These are phyloP conservation scores for Penicillium arizonense DNA, from an alignment of 495 filamentous ascomycete species.

Conservation along the genomic window DNA sequence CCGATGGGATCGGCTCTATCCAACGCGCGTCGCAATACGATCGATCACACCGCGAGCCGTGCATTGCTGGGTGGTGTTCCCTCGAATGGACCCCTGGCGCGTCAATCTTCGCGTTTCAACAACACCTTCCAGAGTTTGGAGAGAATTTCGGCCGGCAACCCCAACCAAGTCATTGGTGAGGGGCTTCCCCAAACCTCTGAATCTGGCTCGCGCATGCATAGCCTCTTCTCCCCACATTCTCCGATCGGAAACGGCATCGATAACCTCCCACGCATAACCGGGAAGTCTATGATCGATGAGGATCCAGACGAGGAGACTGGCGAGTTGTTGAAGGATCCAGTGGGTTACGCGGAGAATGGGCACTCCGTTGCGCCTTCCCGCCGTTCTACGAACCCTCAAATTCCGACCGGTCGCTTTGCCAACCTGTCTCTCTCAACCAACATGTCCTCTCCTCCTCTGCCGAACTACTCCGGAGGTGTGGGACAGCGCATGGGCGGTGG, in stretches of 20 bases:
- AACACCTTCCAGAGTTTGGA: slow-evolving; percentile 73
- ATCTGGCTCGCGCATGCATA: slow-evolving; percentile 62
- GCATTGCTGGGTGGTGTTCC: slow-evolving; percentile 54
- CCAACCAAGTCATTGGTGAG: slow-evolving; percentile 50
- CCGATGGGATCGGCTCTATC: slow-evolving; percentile 39
- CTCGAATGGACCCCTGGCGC: slow-evolving; percentile 54
- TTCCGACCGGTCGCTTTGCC: slow-evolving; percentile 69
- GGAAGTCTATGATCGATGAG: slow-evolving; percentile 83
- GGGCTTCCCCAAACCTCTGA: slow-evolving; percentile 61
- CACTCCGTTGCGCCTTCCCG: slow-evolving; percentile 46
- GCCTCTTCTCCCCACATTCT: slow-evolving; percentile 79
- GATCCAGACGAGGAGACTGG: slow-evolving; percentile 85
- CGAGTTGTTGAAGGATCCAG: slow-evolving; percentile 77
- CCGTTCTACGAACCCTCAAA: slow-evolving; percentile 71
- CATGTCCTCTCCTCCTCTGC: slow-evolving; percentile 52
- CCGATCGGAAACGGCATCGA: slow-evolving; percentile 73
- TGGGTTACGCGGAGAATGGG: slow-evolving; percentile 80
- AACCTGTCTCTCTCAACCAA: slow-evolving; percentile 69
- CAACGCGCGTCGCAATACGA: slow-evolving; percentile 55
- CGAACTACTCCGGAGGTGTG: slow-evolving; percentile 42
- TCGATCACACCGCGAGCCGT: slow-evolving; percentile 54
- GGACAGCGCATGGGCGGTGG: slow-evolving; percentile 44
- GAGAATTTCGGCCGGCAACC: slow-evolving; percentile 63
- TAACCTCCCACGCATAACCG: slow-evolving; percentile 67
- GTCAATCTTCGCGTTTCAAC: slow-evolving; percentile 76